These are phyloP conservation scores for Ascoidea rubescens DNA, from an alignment of 805 yeast genomes.

Conservation along the genomic window DNA sequence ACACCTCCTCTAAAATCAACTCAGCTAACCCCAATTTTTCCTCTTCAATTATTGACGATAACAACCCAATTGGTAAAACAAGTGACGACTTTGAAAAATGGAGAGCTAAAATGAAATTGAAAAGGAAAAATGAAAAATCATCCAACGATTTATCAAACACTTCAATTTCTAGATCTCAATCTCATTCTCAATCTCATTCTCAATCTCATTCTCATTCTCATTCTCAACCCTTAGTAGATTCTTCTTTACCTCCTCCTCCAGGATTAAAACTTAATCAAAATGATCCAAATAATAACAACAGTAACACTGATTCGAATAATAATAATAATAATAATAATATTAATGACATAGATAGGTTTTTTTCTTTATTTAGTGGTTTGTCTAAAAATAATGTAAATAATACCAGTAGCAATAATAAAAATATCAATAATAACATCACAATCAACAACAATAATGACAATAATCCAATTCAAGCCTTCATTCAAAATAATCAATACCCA, in stretches of 20 bases:
- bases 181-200: slow-evolving; percentile 2
- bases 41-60: slow-evolving; percentile 16
- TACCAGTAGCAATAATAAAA: not conserved
- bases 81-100: slow-evolving; percentile 46
- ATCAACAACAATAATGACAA: too few species aligned
- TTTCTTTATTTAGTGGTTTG: too few species aligned
- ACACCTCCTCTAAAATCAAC: slow-evolving; percentile 15
- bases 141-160: slow-evolving; percentile 2
- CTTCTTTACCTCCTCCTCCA: not conserved
- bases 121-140: slow-evolving; percentile 29
- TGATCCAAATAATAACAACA: not conserved
- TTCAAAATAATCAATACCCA: not conserved
- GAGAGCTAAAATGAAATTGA: slow-evolving; percentile 38
- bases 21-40: slow-evolving; percentile 2
- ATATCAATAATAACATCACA: too few species aligned
- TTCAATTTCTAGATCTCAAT: slow-evolving; percentile 5
- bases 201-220: too few species aligned
- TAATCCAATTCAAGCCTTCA: too few species aligned
- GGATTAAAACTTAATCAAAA: not conserved
- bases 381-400: too few species aligned
- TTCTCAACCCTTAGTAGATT: not conserved
- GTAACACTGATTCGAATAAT: too few species aligned
- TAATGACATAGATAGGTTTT: not conserved
- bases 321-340: too few species aligned
- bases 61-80: slow-evolving; percentile 30